These are phyloP conservation scores for Alnus glutinosa DNA, from an alignment of 306 rosid species.

Conservation along the genomic window DNA sequence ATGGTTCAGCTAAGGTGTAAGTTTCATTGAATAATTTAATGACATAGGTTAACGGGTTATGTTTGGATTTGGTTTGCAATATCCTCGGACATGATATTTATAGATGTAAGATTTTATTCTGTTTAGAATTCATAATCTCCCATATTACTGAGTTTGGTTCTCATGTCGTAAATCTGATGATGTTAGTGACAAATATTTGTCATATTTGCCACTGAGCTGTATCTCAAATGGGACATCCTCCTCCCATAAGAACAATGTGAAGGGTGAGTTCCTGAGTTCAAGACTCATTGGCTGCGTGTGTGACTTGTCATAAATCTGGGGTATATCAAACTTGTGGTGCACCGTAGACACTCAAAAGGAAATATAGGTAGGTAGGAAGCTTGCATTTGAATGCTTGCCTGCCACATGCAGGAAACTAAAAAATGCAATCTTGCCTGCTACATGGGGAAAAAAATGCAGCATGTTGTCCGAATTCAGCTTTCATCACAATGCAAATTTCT, in stretches of 20 bases:
- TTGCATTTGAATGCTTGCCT: no score
- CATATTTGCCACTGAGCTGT: not conserved
- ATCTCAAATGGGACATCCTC: not conserved
- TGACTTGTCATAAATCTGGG: not conserved
- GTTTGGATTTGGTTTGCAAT: not conserved
- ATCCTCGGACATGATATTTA: not conserved
- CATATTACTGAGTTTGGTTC: not conserved
- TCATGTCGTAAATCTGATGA: not conserved
- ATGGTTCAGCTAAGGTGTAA: no score
- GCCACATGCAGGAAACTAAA: no score
- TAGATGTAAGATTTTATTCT: not conserved
- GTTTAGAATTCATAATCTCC: not conserved
- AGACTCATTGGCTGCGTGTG: not conserved
- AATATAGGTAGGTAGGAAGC: not conserved
- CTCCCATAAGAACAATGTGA: not conserved
- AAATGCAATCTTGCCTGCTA: no score
- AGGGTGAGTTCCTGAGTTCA: not conserved
- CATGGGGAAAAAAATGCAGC: no score
- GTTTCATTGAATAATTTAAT: not conserved
- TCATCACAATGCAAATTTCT: no score
- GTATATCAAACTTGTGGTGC: not conserved
- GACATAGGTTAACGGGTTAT: not conserved
- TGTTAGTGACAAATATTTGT: not conserved
- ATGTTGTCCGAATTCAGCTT: no score
- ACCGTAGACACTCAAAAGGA: not conserved